Percentiles rank a stretch among this genome's conserved stretches.
phyloP scores from a whole-genome alignment of 345 rosid species.

The Euphorbia lathyris region DNA sequence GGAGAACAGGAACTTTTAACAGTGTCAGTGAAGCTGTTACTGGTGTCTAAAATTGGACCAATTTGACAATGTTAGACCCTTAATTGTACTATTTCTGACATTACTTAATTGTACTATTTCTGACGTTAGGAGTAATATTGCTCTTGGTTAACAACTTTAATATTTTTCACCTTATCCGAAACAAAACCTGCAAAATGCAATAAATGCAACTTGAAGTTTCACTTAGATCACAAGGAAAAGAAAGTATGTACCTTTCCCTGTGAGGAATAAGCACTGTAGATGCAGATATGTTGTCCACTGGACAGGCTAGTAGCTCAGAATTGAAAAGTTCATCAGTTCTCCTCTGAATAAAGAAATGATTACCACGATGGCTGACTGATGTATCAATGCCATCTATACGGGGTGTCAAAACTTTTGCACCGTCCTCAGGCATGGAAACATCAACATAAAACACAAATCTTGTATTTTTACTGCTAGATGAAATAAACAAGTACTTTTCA shows the following conservation, averaged over 20 bases:
- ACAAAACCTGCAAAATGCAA: background rate
- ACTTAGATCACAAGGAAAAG: background rate
- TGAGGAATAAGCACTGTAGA: slow-evolving; percentile 73
- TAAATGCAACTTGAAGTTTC: background rate
- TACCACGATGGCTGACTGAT: slow-evolving; percentile 75
- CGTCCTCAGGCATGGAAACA: slow-evolving; percentile 57
- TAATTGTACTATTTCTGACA: no score
- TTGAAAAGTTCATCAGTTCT: slow-evolving; percentile 79
- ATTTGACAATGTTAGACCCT: no score
- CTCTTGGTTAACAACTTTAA: no score
- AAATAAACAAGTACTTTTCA: slow-evolving; percentile 60
- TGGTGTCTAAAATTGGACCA: no score
- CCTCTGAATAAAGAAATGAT: slow-evolving; percentile 69
- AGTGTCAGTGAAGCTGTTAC: no score
- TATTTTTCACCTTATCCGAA: no score
- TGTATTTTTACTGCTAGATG: slow-evolving; percentile 74
- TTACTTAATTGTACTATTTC: no score
- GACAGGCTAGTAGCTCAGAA: slow-evolving; percentile 73
- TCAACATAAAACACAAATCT: slow-evolving; percentile 64
- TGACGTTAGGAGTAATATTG: no score
- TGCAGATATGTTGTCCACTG: slow-evolving; percentile 53
- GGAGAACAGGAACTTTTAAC: no score
- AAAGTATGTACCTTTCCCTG: slow-evolving; percentile 56
- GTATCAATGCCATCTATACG: slow-evolving; percentile 64
- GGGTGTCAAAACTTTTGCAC: slow-evolving; percentile 73